A percentile compares a stretch with the other conserved stretches of the same genome.
Evolutionary conservation across 1,284 basidiomycete genomes (phyloP).

Genomic region (Tilletiaria anomala): DNA sequence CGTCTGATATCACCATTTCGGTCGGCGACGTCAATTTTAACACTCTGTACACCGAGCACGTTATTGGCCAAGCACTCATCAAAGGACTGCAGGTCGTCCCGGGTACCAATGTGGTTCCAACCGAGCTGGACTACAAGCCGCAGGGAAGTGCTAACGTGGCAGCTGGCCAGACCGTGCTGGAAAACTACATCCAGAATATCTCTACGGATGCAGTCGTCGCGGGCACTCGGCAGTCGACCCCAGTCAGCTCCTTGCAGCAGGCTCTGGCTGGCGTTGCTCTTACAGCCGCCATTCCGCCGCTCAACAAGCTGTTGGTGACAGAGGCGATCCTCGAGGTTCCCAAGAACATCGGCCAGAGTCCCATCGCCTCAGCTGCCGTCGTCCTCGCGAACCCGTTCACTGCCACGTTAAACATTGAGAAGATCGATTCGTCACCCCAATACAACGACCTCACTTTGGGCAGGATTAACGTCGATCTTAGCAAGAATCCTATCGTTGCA

Average conservation of each 20-base stretch:
- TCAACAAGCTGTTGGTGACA: constrained; percentile 53
- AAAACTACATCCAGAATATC: constrained; percentile 58
- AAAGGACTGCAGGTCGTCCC: constrained; percentile 37
- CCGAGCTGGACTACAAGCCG: constrained; percentile 54
- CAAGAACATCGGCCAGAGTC: constrained; percentile 43
- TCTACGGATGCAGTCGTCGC: constrained; percentile 50
- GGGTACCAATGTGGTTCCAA: constrained; percentile 15
- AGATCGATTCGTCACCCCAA: no score
- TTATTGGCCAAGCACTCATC: constrained; percentile 52
- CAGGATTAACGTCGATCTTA: constrained; percentile 1
- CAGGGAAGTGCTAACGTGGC: constrained; percentile 47
- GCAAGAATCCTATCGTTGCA: constrained; percentile 1
- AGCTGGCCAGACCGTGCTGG: constrained; percentile 51
- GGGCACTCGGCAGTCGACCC: constrained; percentile 51
- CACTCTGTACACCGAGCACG: constrained; percentile 49
- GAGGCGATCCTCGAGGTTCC: constrained; percentile 34
- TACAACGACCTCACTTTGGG: constrained; percentile 3
- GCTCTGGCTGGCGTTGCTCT: constrained; percentile 54
- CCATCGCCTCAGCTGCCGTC: constrained; percentile 47
- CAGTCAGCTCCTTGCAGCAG: constrained; percentile 52
- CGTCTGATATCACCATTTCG: constrained; percentile 58
- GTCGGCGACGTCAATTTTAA: constrained; percentile 53
- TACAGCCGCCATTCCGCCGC: constrained; percentile 53
- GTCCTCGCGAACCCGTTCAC: not conserved
- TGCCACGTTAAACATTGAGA: not conserved